Evolutionary conservation across 306 rosid genomes (phyloP).

Genomic region (Ormosia semicastrata): DNA sequence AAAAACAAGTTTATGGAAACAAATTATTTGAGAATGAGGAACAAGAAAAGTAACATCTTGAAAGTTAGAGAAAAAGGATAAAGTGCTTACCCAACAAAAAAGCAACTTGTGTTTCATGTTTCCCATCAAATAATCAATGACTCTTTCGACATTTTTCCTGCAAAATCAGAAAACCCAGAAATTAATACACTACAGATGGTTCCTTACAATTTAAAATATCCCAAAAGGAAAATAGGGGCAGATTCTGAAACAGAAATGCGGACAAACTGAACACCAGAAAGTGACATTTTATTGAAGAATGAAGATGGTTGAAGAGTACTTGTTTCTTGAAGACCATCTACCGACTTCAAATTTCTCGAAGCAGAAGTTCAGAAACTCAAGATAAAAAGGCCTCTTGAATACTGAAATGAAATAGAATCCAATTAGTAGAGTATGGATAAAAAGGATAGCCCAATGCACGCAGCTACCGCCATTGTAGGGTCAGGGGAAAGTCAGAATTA

Average conservation of each 20-base stretch:
- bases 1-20: background rate
- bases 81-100: constrained; percentile 82
- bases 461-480: no score
- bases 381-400: constrained; percentile 77
- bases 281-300: background rate
- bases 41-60: background rate
- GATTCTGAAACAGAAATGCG: background rate
- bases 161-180: constrained; percentile 13
- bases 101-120: constrained; percentile 57
- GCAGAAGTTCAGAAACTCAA: constrained; percentile 81
- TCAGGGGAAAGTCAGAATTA: no score
- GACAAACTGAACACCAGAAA: background rate
- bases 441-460: no score
- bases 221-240: background rate
- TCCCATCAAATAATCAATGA: constrained; percentile 58
- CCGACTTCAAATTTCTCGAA: constrained; percentile 87
- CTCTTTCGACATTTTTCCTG: constrained; percentile 55
- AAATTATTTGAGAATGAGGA: background rate
- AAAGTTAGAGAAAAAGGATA: background rate
- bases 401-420: constrained; percentile 50
- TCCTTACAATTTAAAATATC: background rate
- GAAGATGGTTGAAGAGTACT: constrained; percentile 47
- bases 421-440: constrained; percentile 22
- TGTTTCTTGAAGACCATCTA: constrained; percentile 82
- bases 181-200: background rate